Percentiles rank a stretch among this genome's conserved stretches.
Conservation (phyloP, 2,329 filamentous ascomycete genomes). For the Penicillium sp. region DNA sequence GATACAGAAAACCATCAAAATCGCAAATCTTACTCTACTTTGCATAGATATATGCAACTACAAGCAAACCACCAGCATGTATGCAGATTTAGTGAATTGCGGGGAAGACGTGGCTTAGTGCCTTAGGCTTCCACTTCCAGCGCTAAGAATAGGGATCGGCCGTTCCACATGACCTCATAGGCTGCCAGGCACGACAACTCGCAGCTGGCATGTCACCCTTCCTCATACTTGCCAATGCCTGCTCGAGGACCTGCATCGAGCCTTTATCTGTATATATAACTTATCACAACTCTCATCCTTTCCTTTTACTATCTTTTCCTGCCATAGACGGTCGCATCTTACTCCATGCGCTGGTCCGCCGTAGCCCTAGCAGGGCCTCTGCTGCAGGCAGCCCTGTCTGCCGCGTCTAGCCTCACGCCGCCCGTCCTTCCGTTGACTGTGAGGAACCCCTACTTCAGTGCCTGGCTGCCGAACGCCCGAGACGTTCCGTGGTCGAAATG, state of each 20-base stretch:
- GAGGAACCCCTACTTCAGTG: slow-evolving; percentile 71
- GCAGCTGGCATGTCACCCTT: neutral
- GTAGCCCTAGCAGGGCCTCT: slow-evolving; percentile 29
- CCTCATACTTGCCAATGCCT: neutral
- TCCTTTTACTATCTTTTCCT: neutral
- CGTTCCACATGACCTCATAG: slow-evolving; percentile 13
- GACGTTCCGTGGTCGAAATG: slow-evolving; percentile 74
- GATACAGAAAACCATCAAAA: neutral
- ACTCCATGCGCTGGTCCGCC: slow-evolving; percentile 29
- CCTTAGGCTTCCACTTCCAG: neutral
- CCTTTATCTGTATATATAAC: neutral
- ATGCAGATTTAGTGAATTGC: neutral
- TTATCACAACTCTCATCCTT: neutral
- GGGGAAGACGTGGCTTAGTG: neutral
- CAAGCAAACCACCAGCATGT: neutral
- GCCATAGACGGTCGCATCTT: slow-evolving; percentile 7
- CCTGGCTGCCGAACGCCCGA: slow-evolving; percentile 70
- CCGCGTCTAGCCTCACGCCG: slow-evolving; percentile 54
- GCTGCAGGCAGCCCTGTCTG: slow-evolving; percentile 39
- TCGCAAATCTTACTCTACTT: neutral
- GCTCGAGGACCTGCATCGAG: neutral
- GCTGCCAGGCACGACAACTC: slow-evolving; percentile 1
- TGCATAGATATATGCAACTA: too few relatives aligned
- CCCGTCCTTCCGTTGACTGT: slow-evolving; percentile 72
- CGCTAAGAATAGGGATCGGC: neutral